Conservation (phyloP, 257 asterid genomes). For the Asclepias syriaca region DNA sequence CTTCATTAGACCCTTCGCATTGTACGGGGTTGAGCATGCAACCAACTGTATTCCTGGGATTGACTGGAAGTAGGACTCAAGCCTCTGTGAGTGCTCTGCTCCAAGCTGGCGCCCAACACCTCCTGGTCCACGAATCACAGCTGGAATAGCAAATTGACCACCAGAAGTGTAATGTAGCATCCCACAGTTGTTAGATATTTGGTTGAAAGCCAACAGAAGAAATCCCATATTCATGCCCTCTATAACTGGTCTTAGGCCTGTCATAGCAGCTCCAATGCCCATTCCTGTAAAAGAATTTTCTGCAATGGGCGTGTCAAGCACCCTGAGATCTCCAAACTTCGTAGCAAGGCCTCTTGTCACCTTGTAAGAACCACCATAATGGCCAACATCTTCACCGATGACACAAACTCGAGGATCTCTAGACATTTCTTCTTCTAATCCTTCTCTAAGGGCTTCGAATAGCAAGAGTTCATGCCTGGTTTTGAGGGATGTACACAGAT, state of each 20-base stretch:
- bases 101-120: constrained; percentile 63
- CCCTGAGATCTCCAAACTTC: constrained; percentile 47
- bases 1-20: constrained; percentile 54
- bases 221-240: constrained; percentile 65
- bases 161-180: constrained; percentile 60
- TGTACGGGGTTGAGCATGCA: constrained; percentile 55
- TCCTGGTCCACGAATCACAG: constrained; percentile 59
- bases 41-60: constrained; percentile 54
- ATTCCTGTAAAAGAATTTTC: constrained; percentile 53
- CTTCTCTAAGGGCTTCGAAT: constrained; percentile 54
- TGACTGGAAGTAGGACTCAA: constrained; percentile 53
- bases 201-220: constrained; percentile 50
- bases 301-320: constrained; percentile 54
- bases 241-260: constrained; percentile 44
- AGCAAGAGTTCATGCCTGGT: constrained; percentile 44
- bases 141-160: constrained; percentile 51
- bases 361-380: constrained; percentile 55
- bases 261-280: constrained; percentile 58
- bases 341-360: constrained; percentile 40
- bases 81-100: constrained; percentile 57
- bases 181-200: constrained; percentile 55
- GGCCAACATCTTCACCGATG: constrained; percentile 55
- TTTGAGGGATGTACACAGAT: not conserved
- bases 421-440: constrained; percentile 52
- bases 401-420: constrained; percentile 52